Conservation (phyloP, 1,139 yeast species). For the Candida anutae region DNA sequence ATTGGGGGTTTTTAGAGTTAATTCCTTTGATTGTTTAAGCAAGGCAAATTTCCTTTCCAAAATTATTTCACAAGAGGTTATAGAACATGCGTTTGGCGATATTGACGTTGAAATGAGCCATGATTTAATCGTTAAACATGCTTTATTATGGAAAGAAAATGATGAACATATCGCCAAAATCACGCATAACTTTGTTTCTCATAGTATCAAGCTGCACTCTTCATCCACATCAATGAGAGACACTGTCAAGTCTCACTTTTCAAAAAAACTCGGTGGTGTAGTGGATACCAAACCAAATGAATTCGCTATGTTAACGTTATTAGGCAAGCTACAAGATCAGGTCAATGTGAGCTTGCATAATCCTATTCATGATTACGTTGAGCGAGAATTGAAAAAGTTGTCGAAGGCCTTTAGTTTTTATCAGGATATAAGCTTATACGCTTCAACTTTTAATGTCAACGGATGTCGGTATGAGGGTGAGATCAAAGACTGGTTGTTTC, state of each 20-base stretch:
- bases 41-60: conserved; percentile 55
- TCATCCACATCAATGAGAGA: conserved; percentile 26
- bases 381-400: conserved; percentile 42
- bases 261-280: conserved; percentile 37
- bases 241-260: conserved; percentile 36
- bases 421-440: conserved; percentile 45
- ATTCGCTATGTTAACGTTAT: conserved; percentile 38
- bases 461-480: conserved; percentile 49
- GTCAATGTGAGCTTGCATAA: conserved; percentile 45
- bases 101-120: conserved; percentile 30
- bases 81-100: conserved; percentile 51
- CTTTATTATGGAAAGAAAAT: conserved; percentile 56
- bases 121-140: conserved; percentile 44
- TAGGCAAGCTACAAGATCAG: conserved; percentile 45
- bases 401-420: conserved; percentile 42
- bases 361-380: conserved; percentile 67
- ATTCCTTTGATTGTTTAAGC: conserved; percentile 58
- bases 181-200: conserved; percentile 30
- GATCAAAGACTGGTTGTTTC: conserved; percentile 53
- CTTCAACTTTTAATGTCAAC: conserved; percentile 68
- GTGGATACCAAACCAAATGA: conserved; percentile 37
- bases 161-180: conserved; percentile 41
- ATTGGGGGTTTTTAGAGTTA: conserved; percentile 58
- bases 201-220: conserved; percentile 22
- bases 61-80: conserved; percentile 52